phyloP scores from a whole-genome alignment of 306 rosid genomes.

The Castanopsis chinensis region DNA sequence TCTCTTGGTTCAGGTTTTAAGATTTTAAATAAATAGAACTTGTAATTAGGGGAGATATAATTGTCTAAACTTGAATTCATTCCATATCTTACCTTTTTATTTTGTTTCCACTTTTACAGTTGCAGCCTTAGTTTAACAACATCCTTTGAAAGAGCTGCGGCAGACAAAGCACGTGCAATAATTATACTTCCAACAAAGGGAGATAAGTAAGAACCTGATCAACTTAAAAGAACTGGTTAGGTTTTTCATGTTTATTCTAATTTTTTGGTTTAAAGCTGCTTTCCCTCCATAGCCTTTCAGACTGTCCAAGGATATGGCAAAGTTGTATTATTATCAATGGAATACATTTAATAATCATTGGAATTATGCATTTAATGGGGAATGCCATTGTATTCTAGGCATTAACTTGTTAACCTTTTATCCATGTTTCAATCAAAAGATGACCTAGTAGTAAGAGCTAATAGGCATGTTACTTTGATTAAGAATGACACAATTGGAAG shows the following conservation, averaged over 20 bases:
- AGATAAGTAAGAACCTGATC: constrained; percentile 67
- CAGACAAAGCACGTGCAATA: constrained; percentile 85
- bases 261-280: background rate
- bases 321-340: background rate
- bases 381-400: background rate
- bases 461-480: background rate
- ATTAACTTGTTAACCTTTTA: background rate
- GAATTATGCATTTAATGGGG: background rate
- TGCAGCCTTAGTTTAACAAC: constrained; percentile 84
- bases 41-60: background rate
- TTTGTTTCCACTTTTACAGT: constrained; percentile 56
- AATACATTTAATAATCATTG: background rate
- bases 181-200: constrained; percentile 88
- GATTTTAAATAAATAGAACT: background rate
- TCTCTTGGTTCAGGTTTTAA: background rate
- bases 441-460: background rate
- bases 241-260: background rate
- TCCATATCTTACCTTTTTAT: constrained; percentile 29
- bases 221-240: constrained; percentile 5
- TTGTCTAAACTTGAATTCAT: constrained; percentile 18
- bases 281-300: background rate
- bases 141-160: constrained; percentile 95
- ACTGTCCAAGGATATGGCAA: background rate
- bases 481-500: background rate
- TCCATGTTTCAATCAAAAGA: background rate